Conservation (phyloP, 352 stramenopile genomes). For the Aphanomyces cochlioides region DNA sequence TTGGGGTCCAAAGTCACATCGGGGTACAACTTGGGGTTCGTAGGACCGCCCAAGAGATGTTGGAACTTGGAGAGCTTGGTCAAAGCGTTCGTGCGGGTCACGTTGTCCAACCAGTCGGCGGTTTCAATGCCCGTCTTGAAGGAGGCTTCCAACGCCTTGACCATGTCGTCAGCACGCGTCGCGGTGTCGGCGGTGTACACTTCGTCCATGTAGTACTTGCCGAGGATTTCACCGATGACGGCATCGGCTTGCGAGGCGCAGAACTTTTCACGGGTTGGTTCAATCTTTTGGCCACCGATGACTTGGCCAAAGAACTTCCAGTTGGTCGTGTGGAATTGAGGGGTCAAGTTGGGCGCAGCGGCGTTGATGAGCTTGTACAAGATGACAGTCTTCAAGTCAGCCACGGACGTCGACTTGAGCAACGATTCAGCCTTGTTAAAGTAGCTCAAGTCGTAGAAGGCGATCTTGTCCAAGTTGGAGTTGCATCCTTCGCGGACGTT, state of each 20-base stretch:
- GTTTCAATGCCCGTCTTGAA: conserved; percentile 16
- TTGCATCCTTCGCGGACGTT: conserved; percentile 1
- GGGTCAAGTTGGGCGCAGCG: background rate
- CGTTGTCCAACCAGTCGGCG: conserved; percentile 6
- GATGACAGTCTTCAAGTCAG: conserved; percentile 10
- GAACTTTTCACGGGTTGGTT: conserved; percentile 4
- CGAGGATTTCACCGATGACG: conserved; percentile 15
- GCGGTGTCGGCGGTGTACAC: background rate
- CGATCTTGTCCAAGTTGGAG: conserved; percentile 32
- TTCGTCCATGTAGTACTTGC: conserved; percentile 25
- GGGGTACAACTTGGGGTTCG: conserved; percentile 22
- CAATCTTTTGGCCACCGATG: conserved; percentile 24
- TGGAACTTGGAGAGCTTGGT: conserved; percentile 28
- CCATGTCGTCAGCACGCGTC: conserved; percentile 20
- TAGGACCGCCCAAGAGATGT: background rate
- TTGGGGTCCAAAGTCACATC: background rate
- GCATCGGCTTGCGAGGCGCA: background rate
- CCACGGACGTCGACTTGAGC: background rate
- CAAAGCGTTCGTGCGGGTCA: conserved; percentile 17
- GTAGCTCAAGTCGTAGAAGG: conserved; percentile 50
- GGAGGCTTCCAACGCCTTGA: background rate
- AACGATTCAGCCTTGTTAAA: conserved; percentile 44
- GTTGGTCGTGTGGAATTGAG: conserved; percentile 18
- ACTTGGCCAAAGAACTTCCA: conserved; percentile 27
- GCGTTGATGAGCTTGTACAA: conserved; percentile 18